Evolutionary conservation across 2,329 filamentous ascomycete species (phyloP).

Genomic region (Penicillium sp.): DNA sequence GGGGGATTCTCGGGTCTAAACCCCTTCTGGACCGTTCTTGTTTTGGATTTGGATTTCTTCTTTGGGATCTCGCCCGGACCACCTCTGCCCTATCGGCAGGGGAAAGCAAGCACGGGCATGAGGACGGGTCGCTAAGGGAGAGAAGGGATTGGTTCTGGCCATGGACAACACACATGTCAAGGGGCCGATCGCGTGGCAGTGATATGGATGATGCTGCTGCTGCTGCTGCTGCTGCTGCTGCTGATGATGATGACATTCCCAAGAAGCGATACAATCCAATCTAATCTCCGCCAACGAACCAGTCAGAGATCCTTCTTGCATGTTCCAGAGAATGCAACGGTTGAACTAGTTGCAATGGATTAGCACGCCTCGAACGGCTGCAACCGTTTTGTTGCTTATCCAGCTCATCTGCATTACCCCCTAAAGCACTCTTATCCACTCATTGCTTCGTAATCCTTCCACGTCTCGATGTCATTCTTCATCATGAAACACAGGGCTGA

Average conservation of each 20-base stretch:
- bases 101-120: constrained; percentile 1
- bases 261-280: not conserved
- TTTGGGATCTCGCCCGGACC: constrained; percentile 1
- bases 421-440: not conserved
- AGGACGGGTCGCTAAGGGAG: not conserved
- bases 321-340: not conserved
- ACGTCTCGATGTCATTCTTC: not conserved
- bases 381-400: not conserved
- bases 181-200: constrained; percentile 5
- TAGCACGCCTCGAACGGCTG: not conserved
- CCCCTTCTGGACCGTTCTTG: not conserved
- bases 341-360: not conserved
- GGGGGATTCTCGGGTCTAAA: not conserved
- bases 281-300: not conserved
- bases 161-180: constrained; percentile 2
- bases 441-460: not conserved
- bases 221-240: not conserved
- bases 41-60: not conserved
- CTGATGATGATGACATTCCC: not conserved
- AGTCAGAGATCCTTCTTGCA: not conserved
- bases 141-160: not conserved
- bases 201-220: not conserved
- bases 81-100: constrained; percentile 15
- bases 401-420: not conserved
- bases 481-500: constrained; percentile 24